Evolutionary conservation across 2,329 filamentous ascomycete species (phyloP), one percentile per base, ranked within the genome.

Genomic region (Paecilomyces fulvus): DNA sequence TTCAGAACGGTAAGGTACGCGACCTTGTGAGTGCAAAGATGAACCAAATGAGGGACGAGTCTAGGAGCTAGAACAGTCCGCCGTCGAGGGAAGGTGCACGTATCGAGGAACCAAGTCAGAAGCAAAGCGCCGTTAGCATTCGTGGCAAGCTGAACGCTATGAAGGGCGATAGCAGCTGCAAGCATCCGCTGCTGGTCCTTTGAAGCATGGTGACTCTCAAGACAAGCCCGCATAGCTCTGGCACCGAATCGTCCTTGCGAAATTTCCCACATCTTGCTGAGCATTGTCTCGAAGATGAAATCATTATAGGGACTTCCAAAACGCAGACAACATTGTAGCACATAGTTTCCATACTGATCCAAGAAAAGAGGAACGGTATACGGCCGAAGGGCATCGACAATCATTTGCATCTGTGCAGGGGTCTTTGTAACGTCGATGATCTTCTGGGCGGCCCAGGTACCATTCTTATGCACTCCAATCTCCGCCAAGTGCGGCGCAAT

Each of bases 391-490:
- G 90, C 83, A 60, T 95, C 85, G 28, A 94, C 88, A 67, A 99
- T 92, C 75, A 90, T 78, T 51, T 79, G 77, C 86, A 94, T 92
- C 75, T 97, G 92, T 46, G 79, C 77, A 5, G 88, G 85, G 0
- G 88, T 90, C 75, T 94, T 90, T 71, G 91, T 92, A 6, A 96
- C 90, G 67, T 97, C 92, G 64, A 99, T 97, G 67, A 99, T 97
- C 81, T 97, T 99, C 75, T 99, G 94, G 1, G 94, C 94, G 55
- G 94, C 94, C 94, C 94, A 99, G 1, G 94, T 99, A 60, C 94
- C 94, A 67, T 99, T 99, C 83, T 99, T 99, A 81, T 99, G 94
- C 7, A 96, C 86, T 65, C 94, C 94, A 74, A 97, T 96, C 74
- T 97, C 92, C 25, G 92, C 91, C 70, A 97, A 83, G 69, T 96